These are phyloP conservation scores for Daedaleopsis sinensis DNA, from an alignment of 768 basidiomycete species.

Conservation along the genomic window DNA sequence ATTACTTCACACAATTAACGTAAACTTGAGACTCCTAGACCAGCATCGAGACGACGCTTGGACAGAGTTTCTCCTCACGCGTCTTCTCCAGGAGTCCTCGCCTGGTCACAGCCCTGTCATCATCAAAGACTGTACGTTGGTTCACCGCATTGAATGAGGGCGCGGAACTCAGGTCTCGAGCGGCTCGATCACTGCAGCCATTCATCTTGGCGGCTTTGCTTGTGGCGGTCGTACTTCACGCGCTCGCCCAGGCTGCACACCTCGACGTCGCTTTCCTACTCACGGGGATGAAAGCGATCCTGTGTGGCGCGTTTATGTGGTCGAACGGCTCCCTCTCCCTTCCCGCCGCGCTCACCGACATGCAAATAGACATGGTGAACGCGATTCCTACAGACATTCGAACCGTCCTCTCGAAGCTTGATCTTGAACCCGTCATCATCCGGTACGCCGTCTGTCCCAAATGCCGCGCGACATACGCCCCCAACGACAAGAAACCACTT, in stretches of 20 bases:
- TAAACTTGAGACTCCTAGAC: neutral
- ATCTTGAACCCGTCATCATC: conserved; percentile 8
- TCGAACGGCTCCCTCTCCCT: neutral
- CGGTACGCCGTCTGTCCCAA: conserved; percentile 9
- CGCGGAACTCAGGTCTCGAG: no score
- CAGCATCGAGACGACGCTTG: neutral
- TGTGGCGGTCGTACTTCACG: neutral
- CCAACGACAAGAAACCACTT: neutral
- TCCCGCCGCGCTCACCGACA: neutral
- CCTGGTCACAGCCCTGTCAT: neutral
- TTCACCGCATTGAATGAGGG: no score
- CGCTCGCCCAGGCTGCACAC: neutral
- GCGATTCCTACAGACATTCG: conserved; percentile 10
- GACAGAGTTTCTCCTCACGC: neutral
- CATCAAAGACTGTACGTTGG: neutral
- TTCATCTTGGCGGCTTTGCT: neutral
- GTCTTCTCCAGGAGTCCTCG: neutral
- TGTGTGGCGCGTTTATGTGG: conserved; percentile 3
- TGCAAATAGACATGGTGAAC: neutral
- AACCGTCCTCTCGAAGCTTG: neutral
- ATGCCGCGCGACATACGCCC: conserved; percentile 13
- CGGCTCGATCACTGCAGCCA: neutral
- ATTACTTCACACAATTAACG: neutral
- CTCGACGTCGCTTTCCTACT: neutral
- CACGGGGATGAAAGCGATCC: neutral